phyloP scores from a whole-genome alignment of 129 eudicot species.

The Flaveria trinervia region DNA sequence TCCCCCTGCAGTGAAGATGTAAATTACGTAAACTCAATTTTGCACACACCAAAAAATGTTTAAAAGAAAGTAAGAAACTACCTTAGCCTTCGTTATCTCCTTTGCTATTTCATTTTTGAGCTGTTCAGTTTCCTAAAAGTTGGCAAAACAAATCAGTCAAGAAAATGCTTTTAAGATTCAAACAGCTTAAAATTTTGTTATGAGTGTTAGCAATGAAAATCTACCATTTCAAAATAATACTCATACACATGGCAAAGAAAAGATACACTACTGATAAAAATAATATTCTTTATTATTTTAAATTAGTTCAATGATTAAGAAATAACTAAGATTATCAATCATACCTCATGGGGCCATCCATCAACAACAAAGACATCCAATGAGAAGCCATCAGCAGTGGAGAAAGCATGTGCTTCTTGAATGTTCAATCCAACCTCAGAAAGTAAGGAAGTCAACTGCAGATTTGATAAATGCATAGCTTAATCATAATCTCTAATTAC shows the following conservation, averaged over 20 bases:
- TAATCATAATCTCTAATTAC: background rate
- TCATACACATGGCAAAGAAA: background rate
- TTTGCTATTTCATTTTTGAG: conserved; percentile 56
- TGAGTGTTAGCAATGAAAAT: conserved; percentile 6
- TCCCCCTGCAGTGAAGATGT: conserved; percentile 39
- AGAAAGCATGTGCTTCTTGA: conserved; percentile 90
- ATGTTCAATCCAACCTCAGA: conserved; percentile 83
- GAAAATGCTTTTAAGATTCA: background rate
- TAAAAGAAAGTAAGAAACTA: conserved; percentile 27
- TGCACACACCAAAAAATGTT: conserved; percentile 16
- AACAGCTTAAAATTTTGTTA: background rate
- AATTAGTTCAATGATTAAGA: background rate
- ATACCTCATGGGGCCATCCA: conserved; percentile 88
- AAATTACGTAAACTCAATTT: background rate
- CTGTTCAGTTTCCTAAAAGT: conserved; percentile 62
- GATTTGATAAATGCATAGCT: conserved; percentile 10
- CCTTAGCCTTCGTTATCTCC: conserved; percentile 62
- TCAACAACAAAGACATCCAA: conserved; percentile 89
- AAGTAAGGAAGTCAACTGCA: conserved; percentile 71
- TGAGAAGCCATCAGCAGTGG: conserved; percentile 90
- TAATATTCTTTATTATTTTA: conserved; percentile 11
- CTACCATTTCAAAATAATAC: conserved; percentile 4
- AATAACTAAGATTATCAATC: conserved; percentile 8
- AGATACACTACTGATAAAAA: background rate
- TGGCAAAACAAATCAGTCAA: conserved; percentile 23